Evolutionary conservation across 2,329 filamentous ascomycete genomes (phyloP), one percentile per base, ranked within the genome.

Genomic region (Dendryphion nanum): DNA sequence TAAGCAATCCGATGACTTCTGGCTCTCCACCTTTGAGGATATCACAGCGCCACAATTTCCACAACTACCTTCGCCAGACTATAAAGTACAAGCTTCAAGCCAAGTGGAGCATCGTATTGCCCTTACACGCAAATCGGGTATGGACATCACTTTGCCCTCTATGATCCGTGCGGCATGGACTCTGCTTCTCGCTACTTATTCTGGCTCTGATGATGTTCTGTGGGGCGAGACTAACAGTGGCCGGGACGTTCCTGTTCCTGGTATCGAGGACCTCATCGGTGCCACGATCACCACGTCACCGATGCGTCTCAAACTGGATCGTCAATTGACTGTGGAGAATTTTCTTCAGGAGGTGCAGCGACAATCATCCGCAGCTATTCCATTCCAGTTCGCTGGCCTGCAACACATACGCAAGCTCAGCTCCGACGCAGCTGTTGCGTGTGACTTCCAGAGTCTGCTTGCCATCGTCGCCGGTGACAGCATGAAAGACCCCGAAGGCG

Each of bases 361-460:
- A 6, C 53, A 54, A 16, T 51, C 56, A 12, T 56, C 52, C 5
- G 47, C 50, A 12, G 54, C 58, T 6, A 28, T 63, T 24, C 53
- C 60, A 2, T 60, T 59, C 19, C 57, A 67, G 32, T 57, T 58
- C 5, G 57, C 69, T n/a, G 73, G 73, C n/a, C 46, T 76, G 3
- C 73, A 75, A 37, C 65, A 70, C 28, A 75, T 76, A 24, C 53
- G 51, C 5, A 61, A 61, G 35, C 44, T 65, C 6, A 60, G 49
- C 26, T 46, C 55, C 2, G 68, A 74, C 40, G 61, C 67, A 1
- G 63, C 66, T 2, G 45, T 62, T n/a, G 69, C 66, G 28, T 73
- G 71, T 44, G 62, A 72, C 15, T 72, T 74, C 51, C 66, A 72
- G 34, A 75, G 71, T 38, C 47, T 74, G 4, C 56, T 75, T 3